phyloP scores from a whole-genome alignment of 805 yeast genomes.

The Komagataella pseudopastoris region DNA sequence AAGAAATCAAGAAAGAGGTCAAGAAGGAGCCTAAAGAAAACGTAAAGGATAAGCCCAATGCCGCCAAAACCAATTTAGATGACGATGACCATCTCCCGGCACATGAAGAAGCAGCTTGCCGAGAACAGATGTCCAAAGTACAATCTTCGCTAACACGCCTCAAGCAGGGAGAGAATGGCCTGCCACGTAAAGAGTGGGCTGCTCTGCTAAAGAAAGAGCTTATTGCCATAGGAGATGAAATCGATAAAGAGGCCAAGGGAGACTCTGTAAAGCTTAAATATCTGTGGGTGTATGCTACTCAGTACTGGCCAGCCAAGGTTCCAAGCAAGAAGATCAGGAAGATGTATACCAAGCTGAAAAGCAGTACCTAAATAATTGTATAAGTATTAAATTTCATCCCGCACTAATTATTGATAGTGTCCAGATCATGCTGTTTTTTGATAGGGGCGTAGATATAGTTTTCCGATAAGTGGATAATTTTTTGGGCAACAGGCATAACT shows the following conservation, averaged over 20 bases:
- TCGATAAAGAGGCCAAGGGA: constrained; percentile 24
- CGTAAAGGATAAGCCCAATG: neutral
- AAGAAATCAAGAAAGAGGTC: constrained; percentile 3
- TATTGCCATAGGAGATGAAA: constrained; percentile 61
- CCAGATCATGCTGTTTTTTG: neutral
- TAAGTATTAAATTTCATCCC: neutral
- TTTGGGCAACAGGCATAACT: no score
- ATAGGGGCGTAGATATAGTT: no score
- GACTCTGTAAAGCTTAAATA: constrained; percentile 30
- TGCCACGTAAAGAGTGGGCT: constrained; percentile 71
- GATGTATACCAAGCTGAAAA: constrained; percentile 55
- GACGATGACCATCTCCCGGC: constrained; percentile 2
- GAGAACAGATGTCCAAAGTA: constrained; percentile 48
- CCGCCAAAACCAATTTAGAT: neutral
- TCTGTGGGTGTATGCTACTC: constrained; percentile 73
- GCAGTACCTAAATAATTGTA: neutral
- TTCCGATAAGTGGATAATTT: no score
- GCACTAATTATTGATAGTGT: no score
- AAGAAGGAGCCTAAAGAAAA: constrained; percentile 4
- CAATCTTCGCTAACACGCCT: constrained; percentile 51
- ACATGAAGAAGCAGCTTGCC: constrained; percentile 26
- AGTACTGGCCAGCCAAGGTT: constrained; percentile 83
- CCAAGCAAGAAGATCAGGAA: constrained; percentile 56
- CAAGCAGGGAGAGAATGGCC: constrained; percentile 58
- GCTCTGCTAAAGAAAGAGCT: constrained; percentile 53